phyloP scores from a whole-genome alignment of 2,329 filamentous ascomycete genomes.

The Alternaria sp. region DNA sequence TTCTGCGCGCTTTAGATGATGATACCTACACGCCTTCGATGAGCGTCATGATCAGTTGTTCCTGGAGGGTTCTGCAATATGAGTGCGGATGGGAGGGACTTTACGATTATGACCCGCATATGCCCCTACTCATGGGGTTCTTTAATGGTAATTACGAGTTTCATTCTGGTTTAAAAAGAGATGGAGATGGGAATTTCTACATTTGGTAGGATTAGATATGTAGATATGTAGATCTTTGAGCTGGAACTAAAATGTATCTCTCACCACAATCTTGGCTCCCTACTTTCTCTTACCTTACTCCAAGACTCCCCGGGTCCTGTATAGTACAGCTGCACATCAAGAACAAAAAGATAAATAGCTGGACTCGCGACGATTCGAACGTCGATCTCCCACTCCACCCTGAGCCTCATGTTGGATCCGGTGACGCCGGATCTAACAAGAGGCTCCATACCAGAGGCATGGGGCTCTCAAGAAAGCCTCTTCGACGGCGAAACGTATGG shows the following conservation, averaged over 20 bases:
- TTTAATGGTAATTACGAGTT: constrained; percentile 11
- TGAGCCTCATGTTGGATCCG: not conserved
- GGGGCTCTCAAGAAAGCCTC: not conserved
- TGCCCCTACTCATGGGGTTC: not conserved
- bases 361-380: not conserved
- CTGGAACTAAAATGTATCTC: not conserved
- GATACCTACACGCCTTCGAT: constrained; percentile 28
- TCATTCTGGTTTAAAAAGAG: not conserved
- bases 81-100: not conserved
- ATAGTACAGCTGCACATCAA: not conserved
- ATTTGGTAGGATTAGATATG: not conserved
- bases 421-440: not conserved
- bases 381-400: not conserved
- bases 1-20: constrained; percentile 3
- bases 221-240: not conserved
- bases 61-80: not conserved
- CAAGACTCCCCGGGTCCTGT: not conserved
- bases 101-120: constrained; percentile 20
- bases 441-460: not conserved
- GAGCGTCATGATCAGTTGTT: constrained; percentile 34
- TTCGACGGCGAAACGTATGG: not conserved
- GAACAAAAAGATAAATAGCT: not conserved
- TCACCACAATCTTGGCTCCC: not conserved
- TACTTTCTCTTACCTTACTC: not conserved
- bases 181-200: not conserved